Evolutionary conservation across 2,329 filamentous ascomycete species (phyloP).

Genomic region (Orbilia quercus): DNA sequence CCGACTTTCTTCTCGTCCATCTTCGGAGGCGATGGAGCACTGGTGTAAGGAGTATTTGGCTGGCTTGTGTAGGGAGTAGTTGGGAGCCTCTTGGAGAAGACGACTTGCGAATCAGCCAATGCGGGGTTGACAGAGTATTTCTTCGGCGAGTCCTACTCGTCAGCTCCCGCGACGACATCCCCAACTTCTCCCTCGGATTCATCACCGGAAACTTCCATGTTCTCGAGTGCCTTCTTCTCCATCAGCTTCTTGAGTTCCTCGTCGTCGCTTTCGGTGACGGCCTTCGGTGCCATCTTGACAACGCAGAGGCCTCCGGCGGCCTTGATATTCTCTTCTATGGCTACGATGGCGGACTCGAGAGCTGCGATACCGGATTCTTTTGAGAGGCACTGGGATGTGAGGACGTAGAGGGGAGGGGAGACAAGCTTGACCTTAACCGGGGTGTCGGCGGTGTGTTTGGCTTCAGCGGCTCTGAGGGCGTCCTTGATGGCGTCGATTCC

Average conservation of each 20-base stretch:
- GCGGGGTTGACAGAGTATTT: not conserved
- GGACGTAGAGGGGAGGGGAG: constrained; percentile 94
- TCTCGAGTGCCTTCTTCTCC: constrained; percentile 83
- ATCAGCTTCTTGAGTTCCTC: constrained; percentile 96
- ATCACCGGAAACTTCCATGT: constrained; percentile 96
- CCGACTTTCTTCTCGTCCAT: constrained; percentile 6
- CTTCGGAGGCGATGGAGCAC: constrained; percentile 10
- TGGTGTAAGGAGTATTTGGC: constrained; percentile 2
- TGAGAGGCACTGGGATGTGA: constrained; percentile 94
- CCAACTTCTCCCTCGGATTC: constrained; percentile 74
- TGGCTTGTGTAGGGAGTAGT: not conserved
- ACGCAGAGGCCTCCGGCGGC: constrained; percentile 80
- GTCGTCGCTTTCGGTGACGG: constrained; percentile 97
- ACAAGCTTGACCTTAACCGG: constrained; percentile 99
- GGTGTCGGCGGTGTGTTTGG: constrained; percentile 87
- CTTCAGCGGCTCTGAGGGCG: constrained; percentile 89
- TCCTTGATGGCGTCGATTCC: constrained; percentile 98
- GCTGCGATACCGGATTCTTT: constrained; percentile 86
- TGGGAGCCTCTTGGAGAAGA: not conserved
- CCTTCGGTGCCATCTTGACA: constrained; percentile 99
- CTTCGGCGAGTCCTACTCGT: constrained; percentile 36
- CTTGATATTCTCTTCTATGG: constrained; percentile 84
- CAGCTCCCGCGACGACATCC: constrained; percentile 37
- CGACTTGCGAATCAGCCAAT: constrained; percentile 8
- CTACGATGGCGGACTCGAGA: constrained; percentile 88